phyloP scores from a whole-genome alignment of 495 filamentous ascomycete species.

The Penicillium bovifimosum region DNA sequence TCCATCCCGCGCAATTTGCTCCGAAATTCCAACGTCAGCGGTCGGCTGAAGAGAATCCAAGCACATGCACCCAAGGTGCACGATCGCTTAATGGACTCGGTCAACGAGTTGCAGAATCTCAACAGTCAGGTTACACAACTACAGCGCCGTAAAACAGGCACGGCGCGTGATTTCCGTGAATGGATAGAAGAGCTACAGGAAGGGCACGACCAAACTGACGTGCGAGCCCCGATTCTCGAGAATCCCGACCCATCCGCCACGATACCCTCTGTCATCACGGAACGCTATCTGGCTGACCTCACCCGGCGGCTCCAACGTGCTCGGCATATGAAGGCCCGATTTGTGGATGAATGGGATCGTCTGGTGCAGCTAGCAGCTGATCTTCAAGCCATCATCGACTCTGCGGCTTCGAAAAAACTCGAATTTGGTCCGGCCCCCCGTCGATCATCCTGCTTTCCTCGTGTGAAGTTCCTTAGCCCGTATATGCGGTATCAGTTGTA shows the following conservation, averaged over 20 bases:
- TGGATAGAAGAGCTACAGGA: slow-evolving; percentile 94
- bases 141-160: slow-evolving; percentile 73
- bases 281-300: slow-evolving; percentile 85
- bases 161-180: slow-evolving; percentile 74
- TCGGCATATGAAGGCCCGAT: slow-evolving; percentile 75
- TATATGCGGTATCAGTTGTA: slow-evolving; percentile 78
- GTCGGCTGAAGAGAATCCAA: slow-evolving; percentile 67
- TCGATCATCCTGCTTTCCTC: slow-evolving; percentile 48
- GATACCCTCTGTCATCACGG: slow-evolving; percentile 78
- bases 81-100: slow-evolving; percentile 83
- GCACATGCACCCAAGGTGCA: slow-evolving; percentile 72
- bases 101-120: slow-evolving; percentile 70
- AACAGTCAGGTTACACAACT: slow-evolving; percentile 75
- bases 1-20: slow-evolving; percentile 79
- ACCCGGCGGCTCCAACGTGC: slow-evolving; percentile 75
- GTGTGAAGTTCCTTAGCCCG: slow-evolving; percentile 63
- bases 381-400: slow-evolving; percentile 79
- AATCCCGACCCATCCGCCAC: slow-evolving; percentile 29
- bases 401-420: slow-evolving; percentile 70
- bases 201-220: slow-evolving; percentile 60
- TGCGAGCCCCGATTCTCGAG: slow-evolving; percentile 45
- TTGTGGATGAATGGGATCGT: slow-evolving; percentile 78
- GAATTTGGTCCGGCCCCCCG: slow-evolving; percentile 61
- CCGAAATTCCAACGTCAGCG: slow-evolving; percentile 66
- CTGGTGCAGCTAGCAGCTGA: slow-evolving; percentile 66